Evolutionary conservation across 2,329 filamentous ascomycete genomes (phyloP), one percentile per base, ranked within the genome.

Genomic region (Blastomyces gilchristii): DNA sequence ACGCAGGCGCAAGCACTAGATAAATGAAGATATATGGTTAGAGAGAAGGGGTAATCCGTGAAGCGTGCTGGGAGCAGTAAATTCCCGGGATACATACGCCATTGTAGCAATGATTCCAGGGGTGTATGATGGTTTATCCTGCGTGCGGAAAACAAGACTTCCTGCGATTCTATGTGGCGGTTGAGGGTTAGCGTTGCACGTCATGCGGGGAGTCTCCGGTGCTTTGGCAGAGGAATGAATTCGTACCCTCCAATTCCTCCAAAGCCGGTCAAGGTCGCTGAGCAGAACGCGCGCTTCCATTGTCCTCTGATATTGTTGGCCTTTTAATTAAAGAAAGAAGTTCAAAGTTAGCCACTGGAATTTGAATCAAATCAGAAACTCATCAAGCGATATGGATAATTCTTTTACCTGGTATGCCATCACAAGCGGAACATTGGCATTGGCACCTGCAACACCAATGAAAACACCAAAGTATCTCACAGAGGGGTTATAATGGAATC

Each of bases 261-360:
- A 57, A 87, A 85, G 1, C 86, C 87, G 4, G 91, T 87, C 6
- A 91, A 81, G 0, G 86, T 87, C 4, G 88, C 87, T 62, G 84
- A 87, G 73, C 85, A 87, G 68, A 91, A 86, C 0, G 88, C 88
- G 52, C 89, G 84, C 79, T 91, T 92, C 87, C 88, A 91, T 77
- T 91, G 88, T 0, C 88, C 89, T 59, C 87, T 83, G 70, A 92
- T 87, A 74, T 92, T 92, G 76, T 91, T 91, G 57, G 88, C 87
- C 61, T 64, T 22, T 50, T 11, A 31, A 12, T 2, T 9, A 41
- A 7, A 31, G 37, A 39, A 39, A 39, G 37, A 39, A 39, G 9
- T 39, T 39, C 11, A 58, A 47, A 43, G 37, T 58, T 31, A 45
- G 39, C n/a, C 12, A 8, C 22, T 45, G 2, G n/a, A 12, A 43